These are phyloP conservation scores for Parmelia sp. DNA, from an alignment of 495 filamentous ascomycete genomes.

Conservation along the genomic window DNA sequence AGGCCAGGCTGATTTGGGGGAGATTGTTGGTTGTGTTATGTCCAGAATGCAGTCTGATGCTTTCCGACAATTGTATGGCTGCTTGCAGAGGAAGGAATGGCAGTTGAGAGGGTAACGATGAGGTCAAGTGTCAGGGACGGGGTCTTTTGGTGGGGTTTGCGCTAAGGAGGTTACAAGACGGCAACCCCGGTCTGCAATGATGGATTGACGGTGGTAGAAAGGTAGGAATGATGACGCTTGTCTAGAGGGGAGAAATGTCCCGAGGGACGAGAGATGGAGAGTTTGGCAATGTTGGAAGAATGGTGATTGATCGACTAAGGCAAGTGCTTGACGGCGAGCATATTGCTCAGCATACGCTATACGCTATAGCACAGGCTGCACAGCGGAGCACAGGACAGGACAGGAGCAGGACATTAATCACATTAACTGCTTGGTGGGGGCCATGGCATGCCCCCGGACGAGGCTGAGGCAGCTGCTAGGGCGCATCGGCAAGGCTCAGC, in stretches of 20 bases:
- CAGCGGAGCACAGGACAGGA: too few species aligned
- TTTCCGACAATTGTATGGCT: neutral
- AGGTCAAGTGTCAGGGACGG: neutral
- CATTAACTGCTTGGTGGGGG: too few species aligned
- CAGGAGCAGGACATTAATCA: too few species aligned
- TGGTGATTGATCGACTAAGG: neutral
- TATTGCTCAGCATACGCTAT: neutral
- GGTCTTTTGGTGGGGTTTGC: neutral
- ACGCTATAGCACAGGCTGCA: too few species aligned
- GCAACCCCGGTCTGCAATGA: neutral
- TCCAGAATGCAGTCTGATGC: neutral
- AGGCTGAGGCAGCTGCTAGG: constrained; percentile 4
- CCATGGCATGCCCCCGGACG: neutral
- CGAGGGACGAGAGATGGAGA: neutral
- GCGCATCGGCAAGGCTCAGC: constrained; percentile 6
- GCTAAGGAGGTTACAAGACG: neutral
- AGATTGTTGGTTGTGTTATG: neutral
- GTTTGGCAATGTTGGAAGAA: neutral
- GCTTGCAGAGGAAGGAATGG: too few species aligned
- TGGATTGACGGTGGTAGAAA: neutral
- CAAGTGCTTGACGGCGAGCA: neutral
- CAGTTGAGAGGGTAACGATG: neutral
- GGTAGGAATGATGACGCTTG: neutral
- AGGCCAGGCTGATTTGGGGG: constrained; percentile 2
- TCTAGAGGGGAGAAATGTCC: neutral